Evolutionary conservation across 2,329 filamentous ascomycete genomes (phyloP).

Genomic region (Elsinoe ampelina): DNA sequence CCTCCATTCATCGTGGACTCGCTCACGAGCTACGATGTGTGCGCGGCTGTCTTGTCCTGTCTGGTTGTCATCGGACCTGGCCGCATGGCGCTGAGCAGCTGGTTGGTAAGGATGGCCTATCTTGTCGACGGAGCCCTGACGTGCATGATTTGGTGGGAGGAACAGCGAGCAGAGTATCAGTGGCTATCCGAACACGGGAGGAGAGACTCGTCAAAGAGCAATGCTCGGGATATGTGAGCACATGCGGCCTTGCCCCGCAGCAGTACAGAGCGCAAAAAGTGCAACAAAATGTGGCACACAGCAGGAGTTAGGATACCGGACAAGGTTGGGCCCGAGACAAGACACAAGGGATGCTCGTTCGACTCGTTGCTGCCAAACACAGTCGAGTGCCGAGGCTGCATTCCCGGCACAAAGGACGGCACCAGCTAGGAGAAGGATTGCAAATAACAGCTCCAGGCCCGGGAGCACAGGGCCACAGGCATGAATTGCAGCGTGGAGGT

Average conservation of each 20-base stretch:
- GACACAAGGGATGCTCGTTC: slow-evolving; percentile 1
- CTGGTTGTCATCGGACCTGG: not conserved
- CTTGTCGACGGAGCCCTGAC: too few species aligned
- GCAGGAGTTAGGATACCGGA: not conserved
- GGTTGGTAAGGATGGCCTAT: not conserved
- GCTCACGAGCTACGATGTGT: not conserved
- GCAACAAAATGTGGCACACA: not conserved
- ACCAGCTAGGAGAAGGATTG: not conserved
- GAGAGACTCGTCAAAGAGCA: not conserved
- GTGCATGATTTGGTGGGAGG: too few species aligned
- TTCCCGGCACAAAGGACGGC: not conserved
- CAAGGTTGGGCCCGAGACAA: slow-evolving; percentile 2
- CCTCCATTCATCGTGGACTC: slow-evolving; percentile 1
- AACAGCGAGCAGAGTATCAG: too few species aligned
- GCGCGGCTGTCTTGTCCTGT: not conserved
- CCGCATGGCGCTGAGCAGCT: not conserved
- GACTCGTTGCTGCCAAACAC: not conserved
- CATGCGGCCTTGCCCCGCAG: not conserved
- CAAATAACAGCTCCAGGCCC: not conserved
- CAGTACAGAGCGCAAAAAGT: not conserved
- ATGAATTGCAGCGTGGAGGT: not conserved
- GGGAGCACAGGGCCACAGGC: not conserved
- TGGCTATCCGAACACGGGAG: too few species aligned
- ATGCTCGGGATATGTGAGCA: not conserved
- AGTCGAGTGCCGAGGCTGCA: not conserved